Evolutionary conservation across 176 grass and related monocot species (phyloP), one percentile per base, ranked within the genome.

Genomic region (Aegilops umbellulata): DNA sequence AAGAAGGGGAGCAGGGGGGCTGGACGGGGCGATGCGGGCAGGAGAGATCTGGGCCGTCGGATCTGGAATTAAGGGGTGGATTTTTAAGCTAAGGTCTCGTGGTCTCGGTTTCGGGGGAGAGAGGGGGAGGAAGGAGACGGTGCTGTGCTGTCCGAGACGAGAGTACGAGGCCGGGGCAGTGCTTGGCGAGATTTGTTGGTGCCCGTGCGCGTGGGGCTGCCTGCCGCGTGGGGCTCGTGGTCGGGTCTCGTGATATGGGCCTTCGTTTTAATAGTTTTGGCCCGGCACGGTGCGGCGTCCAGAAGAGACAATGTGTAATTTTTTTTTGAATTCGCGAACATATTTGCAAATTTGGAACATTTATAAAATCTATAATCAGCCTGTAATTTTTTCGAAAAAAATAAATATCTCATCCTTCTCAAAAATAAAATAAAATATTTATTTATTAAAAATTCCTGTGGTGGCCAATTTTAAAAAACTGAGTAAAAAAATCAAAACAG

Each of bases 1-100:
- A 84, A 89, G 66, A 35, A 23, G 57, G 7, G 2, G 51, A 22
- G 24, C 46, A 8, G 10, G 39, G 39, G 70, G 42, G 15, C 19
- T 51, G 46, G 73, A 31, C 46, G 73, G 73, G 26, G 17, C 25
- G 73, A 76, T 51, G 72, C 42, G 72, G 22, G 4, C 2, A 62
- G 29, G 69, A 81, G 25, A 76, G 69, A 85, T 87, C 80, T 65
- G 69, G 76, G 22, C 87, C 91, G 91, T 92, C 71, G 25, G 91
- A 92, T 92, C 69, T 63, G 58, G 8, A 32, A 71, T 86, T n/a
- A 55, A 83, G 81, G 65, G 15, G 10, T 16, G 2, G 47, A 75
- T 79, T 78, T 49, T 85, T 81, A 89, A 49, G 63, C 20, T 53
- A 12, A 57, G 47, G 65, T 30, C 8, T 13, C 49, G 72, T 76